Evolutionary conservation across 2,329 filamentous ascomycete species (phyloP), one percentile per base, ranked within the genome.

Genomic region (Paraconiothyrium brasiliense): DNA sequence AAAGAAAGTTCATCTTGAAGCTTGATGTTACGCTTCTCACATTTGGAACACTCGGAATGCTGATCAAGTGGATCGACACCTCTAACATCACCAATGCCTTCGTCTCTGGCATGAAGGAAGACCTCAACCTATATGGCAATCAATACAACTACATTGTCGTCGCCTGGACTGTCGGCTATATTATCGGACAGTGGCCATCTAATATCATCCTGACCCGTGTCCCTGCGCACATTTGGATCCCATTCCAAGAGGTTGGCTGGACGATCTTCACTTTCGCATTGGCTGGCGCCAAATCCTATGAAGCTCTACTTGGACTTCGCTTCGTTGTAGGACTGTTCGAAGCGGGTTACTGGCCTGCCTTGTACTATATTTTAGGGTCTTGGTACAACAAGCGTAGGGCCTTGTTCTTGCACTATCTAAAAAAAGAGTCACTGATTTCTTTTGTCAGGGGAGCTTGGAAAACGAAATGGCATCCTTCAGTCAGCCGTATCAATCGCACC

Each of bases 81-180:
- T 68, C 59, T 20, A 71, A 73, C 32, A 67, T 71, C 22, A 70
- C 66, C 43, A 71, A 70, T 49, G 70, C 70, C 10, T 73, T 71
- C 20, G 69, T 73, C 13, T 72, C 68, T 6, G 71, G 71, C 32
- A 73, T 73, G 71, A 71, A 73, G 32, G 71, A 73, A 39, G 71
- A 72, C 16, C 68, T 73, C 10, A 51, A 59, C 14, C 64, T 71
- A 22, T 68, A 66, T 32, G 66, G 67, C 2, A 70, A 67, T 30
- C 57, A 72, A 16, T 70, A 67, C 59, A 72, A 72, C 56, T 84
- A 83, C 58, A 83, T 84, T 73, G 77, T 86, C 46, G 82, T 85
- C 0, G 82, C 81, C n/a, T 90, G 87, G 80, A 88, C 85, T 0
- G 81, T 86, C 0, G 87, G 87, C 11, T 90, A 90, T 63, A 84